Base-by-base conservation (phyloP, 2,329 filamentous ascomycete species). In the Pseudogymnoascus sp. region DNA sequence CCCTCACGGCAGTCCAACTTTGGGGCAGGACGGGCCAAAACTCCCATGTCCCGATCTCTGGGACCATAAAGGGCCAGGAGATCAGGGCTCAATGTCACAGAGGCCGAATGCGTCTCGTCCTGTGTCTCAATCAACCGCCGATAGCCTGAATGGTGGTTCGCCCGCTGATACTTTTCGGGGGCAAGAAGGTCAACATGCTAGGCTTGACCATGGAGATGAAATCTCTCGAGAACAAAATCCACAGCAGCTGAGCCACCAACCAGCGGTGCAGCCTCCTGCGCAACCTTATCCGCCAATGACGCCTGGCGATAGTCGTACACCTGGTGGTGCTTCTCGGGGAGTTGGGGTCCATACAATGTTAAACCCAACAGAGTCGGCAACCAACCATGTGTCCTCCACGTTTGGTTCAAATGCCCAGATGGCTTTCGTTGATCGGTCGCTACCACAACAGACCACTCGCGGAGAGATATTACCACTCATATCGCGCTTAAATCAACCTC, bases 81-180 rank as follows among this genome's bases (percentile, higher is more conserved):
- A 83, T 77, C 80, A 80, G 81, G 78, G 78, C 79, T 81, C 83
- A 79, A 87, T 87, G 85, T 86, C 84, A 79, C 83, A 85, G 79
- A 81, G 80, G 78, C 81, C 79, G 72, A 76, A 80, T 80, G 79
- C 78, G 76, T 78, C 82, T 81, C 79, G 77, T 75, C 79, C 83
- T 79, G 76, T 78, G 74, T 82, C 82, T 77, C 81, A 78, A 66
- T 73, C 73, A 68, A 69, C 73, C 67, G 54, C 70, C 67, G 73
- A 74, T 70, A 70, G 69, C 69, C 70, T 72, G 67, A 71, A 68
- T 57, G 28, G 34, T 34, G 31, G 28, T 10, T 7, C 16, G n/a
- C 51, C 51, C 10, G 16, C 25, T n/a, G 51, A 34, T 57, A 13
- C 51, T 19, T 57, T 34, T 21, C 51, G 51, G 28, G 28, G 51